A percentile compares a stretch with the other conserved stretches of the same genome.
Evolutionary conservation across 352 stramenopile genomes (phyloP).

Genomic region (Globisporangium viniferum): DNA sequence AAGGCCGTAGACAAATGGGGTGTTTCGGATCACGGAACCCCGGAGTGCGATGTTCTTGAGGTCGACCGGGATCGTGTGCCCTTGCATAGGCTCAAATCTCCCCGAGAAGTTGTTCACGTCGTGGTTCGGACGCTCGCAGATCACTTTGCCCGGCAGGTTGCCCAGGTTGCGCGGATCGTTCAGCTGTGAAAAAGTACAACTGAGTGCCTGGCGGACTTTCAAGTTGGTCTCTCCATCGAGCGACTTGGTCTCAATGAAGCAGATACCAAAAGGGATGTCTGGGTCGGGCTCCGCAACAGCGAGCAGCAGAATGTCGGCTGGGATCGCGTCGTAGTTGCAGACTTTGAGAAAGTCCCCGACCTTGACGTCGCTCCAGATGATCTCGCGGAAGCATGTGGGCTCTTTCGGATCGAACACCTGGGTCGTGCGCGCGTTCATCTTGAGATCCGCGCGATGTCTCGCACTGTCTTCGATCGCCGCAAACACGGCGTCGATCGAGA

Average conservation of each 20-base stretch:
- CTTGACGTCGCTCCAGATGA: constrained; percentile 55
- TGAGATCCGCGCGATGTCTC: constrained; percentile 68
- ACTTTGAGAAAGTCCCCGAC: constrained; percentile 88
- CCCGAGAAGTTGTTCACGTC: constrained; percentile 87
- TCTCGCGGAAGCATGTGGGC: constrained; percentile 41
- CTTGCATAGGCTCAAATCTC: constrained; percentile 68
- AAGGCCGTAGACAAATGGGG: constrained; percentile 69
- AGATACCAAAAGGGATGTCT: constrained; percentile 63
- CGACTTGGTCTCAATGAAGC: constrained; percentile 87
- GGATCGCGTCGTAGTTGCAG: constrained; percentile 82
- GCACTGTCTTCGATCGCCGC: constrained; percentile 82
- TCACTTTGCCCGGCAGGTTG: constrained; percentile 61
- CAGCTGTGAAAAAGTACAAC: constrained; percentile 82
- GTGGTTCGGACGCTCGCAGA: constrained; percentile 82
- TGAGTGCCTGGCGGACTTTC: constrained; percentile 79
- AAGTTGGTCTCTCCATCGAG: constrained; percentile 87
- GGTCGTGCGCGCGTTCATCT: constrained; percentile 74
- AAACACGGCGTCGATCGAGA: constrained; percentile 84
- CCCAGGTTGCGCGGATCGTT: constrained; percentile 61
- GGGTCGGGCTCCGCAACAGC: constrained; percentile 68
- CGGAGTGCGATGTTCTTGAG: constrained; percentile 82
- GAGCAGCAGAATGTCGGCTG: constrained; percentile 77
- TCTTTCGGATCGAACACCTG: constrained; percentile 59
- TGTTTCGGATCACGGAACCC: constrained; percentile 84
- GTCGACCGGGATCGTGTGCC: constrained; percentile 79